A percentile compares a stretch with the other conserved stretches of the same genome.
These are phyloP conservation scores for Candida krabiensis DNA, from an alignment of 805 yeast species.

Conservation along the genomic window DNA sequence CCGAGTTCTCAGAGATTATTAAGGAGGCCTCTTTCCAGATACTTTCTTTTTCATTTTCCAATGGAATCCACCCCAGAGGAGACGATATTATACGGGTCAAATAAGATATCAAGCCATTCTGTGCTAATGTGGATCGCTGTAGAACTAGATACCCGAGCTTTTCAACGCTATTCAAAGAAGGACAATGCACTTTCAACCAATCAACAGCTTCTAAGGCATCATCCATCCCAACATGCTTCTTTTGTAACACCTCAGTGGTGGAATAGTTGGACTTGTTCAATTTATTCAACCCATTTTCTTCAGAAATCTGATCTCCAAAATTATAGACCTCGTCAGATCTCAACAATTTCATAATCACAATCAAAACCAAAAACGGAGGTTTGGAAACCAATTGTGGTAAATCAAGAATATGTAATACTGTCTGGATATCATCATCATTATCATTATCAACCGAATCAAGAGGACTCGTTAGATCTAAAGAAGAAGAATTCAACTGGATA, in stretches of 20 bases:
- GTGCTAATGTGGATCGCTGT: conserved; percentile 4
- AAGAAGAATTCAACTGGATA: too few species aligned
- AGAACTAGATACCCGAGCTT: conserved; percentile 6
- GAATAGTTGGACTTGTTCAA: too few species aligned
- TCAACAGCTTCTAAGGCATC: conserved; percentile 30
- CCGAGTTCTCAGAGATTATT: conserved; percentile 78
- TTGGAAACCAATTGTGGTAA: conserved; percentile 48
- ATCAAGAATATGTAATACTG: conserved; percentile 51
- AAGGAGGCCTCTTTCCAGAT: conserved; percentile 59
- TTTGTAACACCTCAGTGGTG: conserved; percentile 24
- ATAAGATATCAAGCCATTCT: conserved; percentile 42
- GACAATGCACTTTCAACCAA: conserved; percentile 47
- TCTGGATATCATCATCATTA: too few species aligned
- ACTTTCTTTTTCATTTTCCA: conserved; percentile 33
- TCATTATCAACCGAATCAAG: too few species aligned
- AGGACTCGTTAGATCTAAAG: too few species aligned
- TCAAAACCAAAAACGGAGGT: conserved; percentile 49
- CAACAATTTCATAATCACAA: conserved; percentile 47
- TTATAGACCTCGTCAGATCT: conserved; percentile 51
- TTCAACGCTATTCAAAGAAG: conserved; percentile 27
- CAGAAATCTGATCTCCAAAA: conserved; percentile 33
- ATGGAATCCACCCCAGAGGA: conserved; percentile 46
- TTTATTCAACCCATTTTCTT: too few species aligned
- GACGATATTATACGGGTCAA: conserved; percentile 51
- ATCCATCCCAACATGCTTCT: conserved; percentile 33